Evolutionary conservation across 805 yeast genomes (phyloP).

Genomic region (Naumovozyma baii): DNA sequence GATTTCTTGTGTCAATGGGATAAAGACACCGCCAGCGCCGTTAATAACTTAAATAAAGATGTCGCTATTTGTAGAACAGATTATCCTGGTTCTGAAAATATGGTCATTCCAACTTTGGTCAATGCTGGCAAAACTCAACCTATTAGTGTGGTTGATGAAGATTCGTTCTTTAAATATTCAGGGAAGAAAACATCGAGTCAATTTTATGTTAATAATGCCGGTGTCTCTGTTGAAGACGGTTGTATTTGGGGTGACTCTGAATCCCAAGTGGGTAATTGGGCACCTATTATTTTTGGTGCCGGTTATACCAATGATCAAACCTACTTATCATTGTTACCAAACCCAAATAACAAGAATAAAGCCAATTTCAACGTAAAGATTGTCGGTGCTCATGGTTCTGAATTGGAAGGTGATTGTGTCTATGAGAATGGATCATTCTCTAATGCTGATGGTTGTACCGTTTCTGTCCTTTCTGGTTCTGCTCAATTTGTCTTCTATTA

Average conservation of each 20-base stretch:
- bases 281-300: constrained; percentile 91
- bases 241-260: constrained; percentile 86
- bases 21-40: constrained; percentile 55
- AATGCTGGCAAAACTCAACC: constrained; percentile 55
- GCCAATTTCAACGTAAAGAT: constrained; percentile 71
- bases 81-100: constrained; percentile 98
- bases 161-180: constrained; percentile 69
- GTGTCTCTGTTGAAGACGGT: constrained; percentile 81
- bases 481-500: constrained; percentile 52
- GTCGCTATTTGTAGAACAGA: constrained; percentile 96
- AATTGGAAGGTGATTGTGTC: constrained; percentile 64
- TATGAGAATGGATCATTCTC: constrained; percentile 72
- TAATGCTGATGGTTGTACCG: constrained; percentile 75
- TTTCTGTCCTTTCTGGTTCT: constrained; percentile 47
- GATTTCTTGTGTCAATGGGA: constrained; percentile 86
- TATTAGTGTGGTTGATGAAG: constrained; percentile 72
- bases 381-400: constrained; percentile 56
- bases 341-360: constrained; percentile 73
- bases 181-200: constrained; percentile 84
- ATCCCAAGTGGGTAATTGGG: constrained; percentile 92
- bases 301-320: constrained; percentile 66
- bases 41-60: constrained; percentile 47
- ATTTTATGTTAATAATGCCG: constrained; percentile 95
- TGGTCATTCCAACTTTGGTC: constrained; percentile 88
- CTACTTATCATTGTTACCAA: constrained; percentile 86